Percentiles rank a stretch among this genome's conserved stretches.
Conservation (phyloP, 768 basidiomycete genomes). For the Hirschioporus abietinus region DNA sequence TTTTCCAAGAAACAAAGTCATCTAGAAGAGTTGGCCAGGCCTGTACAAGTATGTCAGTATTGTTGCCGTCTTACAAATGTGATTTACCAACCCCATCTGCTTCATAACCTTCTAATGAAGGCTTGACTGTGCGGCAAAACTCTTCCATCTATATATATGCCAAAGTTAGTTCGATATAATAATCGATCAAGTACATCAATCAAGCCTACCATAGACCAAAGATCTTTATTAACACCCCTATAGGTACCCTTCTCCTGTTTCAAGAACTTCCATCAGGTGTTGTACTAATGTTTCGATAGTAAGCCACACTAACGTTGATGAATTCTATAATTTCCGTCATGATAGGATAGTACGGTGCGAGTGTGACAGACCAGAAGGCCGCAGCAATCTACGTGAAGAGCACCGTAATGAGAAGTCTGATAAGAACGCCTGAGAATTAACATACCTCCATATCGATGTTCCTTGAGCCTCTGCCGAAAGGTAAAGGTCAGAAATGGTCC, state of each 20-base stretch:
- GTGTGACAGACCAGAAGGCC: conserved; percentile 71
- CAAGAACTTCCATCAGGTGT: background rate
- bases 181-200: background rate
- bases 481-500: background rate
- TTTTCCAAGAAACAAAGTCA: conserved; percentile 71
- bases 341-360: conserved; percentile 62
- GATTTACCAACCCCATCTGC: conserved; percentile 60
- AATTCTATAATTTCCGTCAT: conserved; percentile 62
- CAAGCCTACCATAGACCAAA: conserved; percentile 73
- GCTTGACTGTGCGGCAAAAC: conserved; percentile 61
- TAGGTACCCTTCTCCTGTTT: conserved; percentile 46
- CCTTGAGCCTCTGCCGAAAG: conserved; percentile 47
- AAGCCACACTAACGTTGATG: conserved; percentile 44
- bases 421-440: background rate
- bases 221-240: conserved; percentile 77
- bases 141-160: conserved; percentile 54
- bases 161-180: background rate
- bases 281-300: background rate
- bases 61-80: conserved; percentile 2
- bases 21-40: conserved; percentile 83
- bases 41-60: conserved; percentile 27
- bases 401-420: background rate
- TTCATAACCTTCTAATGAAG: conserved; percentile 62
- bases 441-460: conserved; percentile 81
- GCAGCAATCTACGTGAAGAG: conserved; percentile 47